Evolutionary conservation across 192 early-diverging fungal species (phyloP).

Genomic region (Dissophora globulifera): DNA sequence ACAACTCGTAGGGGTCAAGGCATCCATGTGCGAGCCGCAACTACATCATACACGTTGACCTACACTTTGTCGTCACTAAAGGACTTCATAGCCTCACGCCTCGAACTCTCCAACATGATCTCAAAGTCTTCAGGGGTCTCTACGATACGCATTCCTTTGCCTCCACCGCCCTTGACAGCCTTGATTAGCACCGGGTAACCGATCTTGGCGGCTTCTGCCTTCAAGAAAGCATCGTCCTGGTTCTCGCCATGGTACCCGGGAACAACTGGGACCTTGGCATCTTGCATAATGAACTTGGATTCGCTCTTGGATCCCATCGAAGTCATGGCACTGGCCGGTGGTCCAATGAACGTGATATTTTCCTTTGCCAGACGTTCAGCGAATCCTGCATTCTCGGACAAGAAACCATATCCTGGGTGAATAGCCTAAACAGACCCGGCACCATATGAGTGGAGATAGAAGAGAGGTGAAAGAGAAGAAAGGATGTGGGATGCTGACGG

Average conservation of each 20-base stretch:
- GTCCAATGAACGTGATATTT: slow-evolving; percentile 90
- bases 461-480: not conserved
- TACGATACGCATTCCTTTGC: slow-evolving; percentile 98
- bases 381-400: slow-evolving; percentile 95
- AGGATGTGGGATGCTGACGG: not conserved
- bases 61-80: slow-evolving; percentile 90
- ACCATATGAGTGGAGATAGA: too few relatives aligned
- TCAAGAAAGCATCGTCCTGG: slow-evolving; percentile 80
- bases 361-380: slow-evolving; percentile 73
- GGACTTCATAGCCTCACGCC: slow-evolving; percentile 88
- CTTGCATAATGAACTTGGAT: slow-evolving; percentile 91
- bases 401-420: slow-evolving; percentile 97
- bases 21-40: too few relatives aligned
- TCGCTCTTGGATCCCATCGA: slow-evolving; percentile 95
- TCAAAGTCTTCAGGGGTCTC: slow-evolving; percentile 78
- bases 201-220: slow-evolving; percentile 79
- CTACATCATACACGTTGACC: too few relatives aligned
- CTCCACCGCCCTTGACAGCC: slow-evolving; percentile 96
- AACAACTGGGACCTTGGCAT: slow-evolving; percentile 90
- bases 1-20: not conserved
- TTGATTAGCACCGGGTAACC: slow-evolving; percentile 98
- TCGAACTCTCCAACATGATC: slow-evolving; percentile 85
- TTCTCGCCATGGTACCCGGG: slow-evolving; percentile 94
- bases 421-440: slow-evolving; percentile 71
- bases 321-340: slow-evolving; percentile 85